Evolutionary conservation across 352 stramenopile species (phyloP), one percentile per base, ranked within the genome.

Genomic region (Phytophthora palmivora): DNA sequence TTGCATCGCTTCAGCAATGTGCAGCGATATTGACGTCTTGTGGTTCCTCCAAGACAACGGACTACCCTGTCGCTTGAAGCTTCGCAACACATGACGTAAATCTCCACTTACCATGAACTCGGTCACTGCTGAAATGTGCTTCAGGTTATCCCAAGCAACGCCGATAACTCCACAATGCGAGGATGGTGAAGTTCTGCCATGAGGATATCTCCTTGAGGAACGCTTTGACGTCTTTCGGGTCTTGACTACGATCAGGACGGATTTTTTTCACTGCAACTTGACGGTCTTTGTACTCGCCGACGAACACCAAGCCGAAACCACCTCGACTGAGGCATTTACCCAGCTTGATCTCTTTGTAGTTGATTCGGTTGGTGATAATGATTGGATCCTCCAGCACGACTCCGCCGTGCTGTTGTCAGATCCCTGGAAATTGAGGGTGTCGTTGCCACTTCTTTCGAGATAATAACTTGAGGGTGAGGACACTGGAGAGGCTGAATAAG

Each of bases 91-190:
- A 4, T 75, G 61, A 4, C 75, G 67, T 5, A 87, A 55, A 51
- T 87, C 77, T 3, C 78, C 78, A 14, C 50, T 48, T 9, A 75
- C 67, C 78, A 87, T 84, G 51, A 79, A 82, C 47, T 87, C 78
- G 11, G 63, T 74, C 7, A 87, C 52, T 3, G 57, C 64, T 0
- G 71, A 79, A n/a, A 84, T 45, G 52, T 86, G 64, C 11, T 60
- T 70, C 6, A 79, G 28, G 11, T 68, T 63, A 18, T 78, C 62
- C 76, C 76, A 86, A 8, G 74, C 71, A 2, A 82, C 67, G 10
- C 76, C 76, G 21, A 82, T 62, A 30, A 85, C 30, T 70, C 38
- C 6, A 86, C 71, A 16, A 86, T 76, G 0, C 73, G 63, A 15
- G 68, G 63, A 32, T 86, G 76, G 10, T 70, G 45, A 11, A 86